phyloP scores from a whole-genome alignment of 140 eudicot species.

The Erigeron philadelphicus region DNA sequence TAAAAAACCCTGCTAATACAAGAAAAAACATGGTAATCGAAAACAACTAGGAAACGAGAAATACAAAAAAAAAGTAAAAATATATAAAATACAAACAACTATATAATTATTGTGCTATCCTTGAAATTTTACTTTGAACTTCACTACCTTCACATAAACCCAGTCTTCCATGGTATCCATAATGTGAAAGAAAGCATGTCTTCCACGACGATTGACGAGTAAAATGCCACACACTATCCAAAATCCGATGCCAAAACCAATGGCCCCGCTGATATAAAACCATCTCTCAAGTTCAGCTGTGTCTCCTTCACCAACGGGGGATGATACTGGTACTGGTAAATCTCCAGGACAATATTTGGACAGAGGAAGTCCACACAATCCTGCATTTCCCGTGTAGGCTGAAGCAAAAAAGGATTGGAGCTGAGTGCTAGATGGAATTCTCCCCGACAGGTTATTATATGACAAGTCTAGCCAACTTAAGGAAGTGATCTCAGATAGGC shows the following conservation, averaged over 20 bases:
- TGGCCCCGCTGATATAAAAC: slow-evolving; percentile 13
- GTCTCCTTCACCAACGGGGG: neutral
- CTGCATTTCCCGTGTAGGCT: slow-evolving; percentile 15
- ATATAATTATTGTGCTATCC: neutral
- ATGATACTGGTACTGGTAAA: neutral
- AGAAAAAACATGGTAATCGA: neutral
- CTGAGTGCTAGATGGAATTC: slow-evolving; percentile 35
- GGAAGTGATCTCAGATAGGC: slow-evolving; percentile 16
- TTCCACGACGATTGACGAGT: slow-evolving; percentile 15
- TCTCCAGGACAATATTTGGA: slow-evolving; percentile 13
- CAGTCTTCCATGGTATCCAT: slow-evolving; percentile 10
- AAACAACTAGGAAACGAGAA: neutral
- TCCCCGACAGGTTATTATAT: slow-evolving; percentile 27
- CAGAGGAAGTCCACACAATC: slow-evolving; percentile 33
- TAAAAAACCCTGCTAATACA: neutral
- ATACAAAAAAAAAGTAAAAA: neutral
- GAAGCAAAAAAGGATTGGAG: slow-evolving; percentile 33
- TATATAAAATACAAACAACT: neutral
- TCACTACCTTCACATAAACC: slow-evolving; percentile 5
- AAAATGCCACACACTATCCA: slow-evolving; percentile 24
- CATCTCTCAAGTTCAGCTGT: slow-evolving; percentile 11
- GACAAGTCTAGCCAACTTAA: slow-evolving; percentile 28
- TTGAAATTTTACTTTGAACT: neutral
- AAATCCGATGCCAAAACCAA: slow-evolving; percentile 26
- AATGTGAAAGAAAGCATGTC: slow-evolving; percentile 14